Conservation (phyloP, 495 filamentous ascomycete species). For the Talaromyces wortmannii region DNA sequence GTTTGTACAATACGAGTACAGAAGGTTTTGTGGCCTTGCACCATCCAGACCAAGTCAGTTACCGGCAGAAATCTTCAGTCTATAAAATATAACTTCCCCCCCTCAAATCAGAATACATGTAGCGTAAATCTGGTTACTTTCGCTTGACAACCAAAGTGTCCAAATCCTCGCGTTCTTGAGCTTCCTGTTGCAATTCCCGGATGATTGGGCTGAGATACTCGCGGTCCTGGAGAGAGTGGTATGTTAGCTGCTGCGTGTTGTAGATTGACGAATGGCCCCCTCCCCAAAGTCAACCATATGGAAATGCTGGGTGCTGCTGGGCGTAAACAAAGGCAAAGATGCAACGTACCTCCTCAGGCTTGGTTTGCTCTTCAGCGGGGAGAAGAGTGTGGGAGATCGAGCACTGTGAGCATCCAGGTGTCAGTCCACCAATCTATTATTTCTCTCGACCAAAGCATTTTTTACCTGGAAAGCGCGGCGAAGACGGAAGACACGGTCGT, state of each 20-base stretch:
- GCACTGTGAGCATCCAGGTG: constrained; percentile 41
- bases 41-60: background rate
- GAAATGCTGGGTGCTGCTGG: background rate
- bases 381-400: constrained; percentile 82
- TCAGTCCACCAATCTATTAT: background rate
- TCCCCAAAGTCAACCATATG: too few species aligned
- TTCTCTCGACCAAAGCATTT: constrained; percentile 2
- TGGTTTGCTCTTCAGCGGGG: constrained; percentile 75
- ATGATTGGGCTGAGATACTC: constrained; percentile 77
- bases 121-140: constrained; percentile 5
- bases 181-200: constrained; percentile 74
- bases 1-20: constrained; percentile 50
- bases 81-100: background rate
- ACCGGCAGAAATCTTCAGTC: background rate
- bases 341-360: constrained; percentile 57
- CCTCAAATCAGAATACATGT: background rate
- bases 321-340: background rate
- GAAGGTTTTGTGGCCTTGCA: background rate
- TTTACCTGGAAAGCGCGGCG: constrained; percentile 86
- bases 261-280: background rate
- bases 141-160: constrained; percentile 69
- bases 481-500: constrained; percentile 95
- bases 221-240: constrained; percentile 52
- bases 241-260: background rate
- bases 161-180: constrained; percentile 72